phyloP scores from a whole-genome alignment of 2,329 filamentous ascomycete species.

The Exophiala xenobiotica region DNA sequence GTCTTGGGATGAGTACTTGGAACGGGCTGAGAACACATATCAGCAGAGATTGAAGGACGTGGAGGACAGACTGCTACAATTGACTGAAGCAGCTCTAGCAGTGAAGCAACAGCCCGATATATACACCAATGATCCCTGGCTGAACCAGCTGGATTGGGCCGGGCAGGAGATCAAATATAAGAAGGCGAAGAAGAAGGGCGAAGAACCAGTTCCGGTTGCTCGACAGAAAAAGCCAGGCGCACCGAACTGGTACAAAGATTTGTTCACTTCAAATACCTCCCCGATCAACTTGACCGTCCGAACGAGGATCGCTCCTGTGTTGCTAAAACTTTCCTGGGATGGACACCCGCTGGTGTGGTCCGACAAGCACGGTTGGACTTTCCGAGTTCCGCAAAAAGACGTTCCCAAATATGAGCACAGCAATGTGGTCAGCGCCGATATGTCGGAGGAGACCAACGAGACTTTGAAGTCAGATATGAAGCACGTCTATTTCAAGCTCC shows the following conservation, averaged over 20 bases:
- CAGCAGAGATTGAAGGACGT: conserved; percentile 74
- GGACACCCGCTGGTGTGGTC: conserved; percentile 90
- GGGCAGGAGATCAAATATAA: conserved; percentile 88
- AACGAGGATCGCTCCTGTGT: conserved; percentile 79
- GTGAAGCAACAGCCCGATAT: conserved; percentile 67
- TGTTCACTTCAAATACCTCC: conserved; percentile 69
- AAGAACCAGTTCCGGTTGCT: conserved; percentile 72
- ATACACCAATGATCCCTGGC: conserved; percentile 82
- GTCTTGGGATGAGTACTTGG: conserved; percentile 82
- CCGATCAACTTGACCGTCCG: conserved; percentile 77
- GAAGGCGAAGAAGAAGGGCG: conserved; percentile 84
- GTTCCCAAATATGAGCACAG: conserved; percentile 65
- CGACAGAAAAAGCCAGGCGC: conserved; percentile 92
- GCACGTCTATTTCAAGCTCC: conserved; percentile 83
- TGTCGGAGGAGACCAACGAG: conserved; percentile 70
- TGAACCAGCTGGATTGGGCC: conserved; percentile 92
- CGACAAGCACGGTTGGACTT: conserved; percentile 89
- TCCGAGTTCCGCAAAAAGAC: conserved; percentile 67
- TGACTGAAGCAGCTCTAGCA: conserved; percentile 75
- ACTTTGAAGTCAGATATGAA: conserved; percentile 64
- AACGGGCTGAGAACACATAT: conserved; percentile 82
- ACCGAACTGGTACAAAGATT: conserved; percentile 93
- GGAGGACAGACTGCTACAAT: conserved; percentile 66
- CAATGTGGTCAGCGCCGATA: conserved; percentile 71
- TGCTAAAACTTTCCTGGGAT: conserved; percentile 85